These are phyloP conservation scores for Phlebiopsis gigantea DNA, from an alignment of 768 basidiomycete genomes.

Conservation along the genomic window DNA sequence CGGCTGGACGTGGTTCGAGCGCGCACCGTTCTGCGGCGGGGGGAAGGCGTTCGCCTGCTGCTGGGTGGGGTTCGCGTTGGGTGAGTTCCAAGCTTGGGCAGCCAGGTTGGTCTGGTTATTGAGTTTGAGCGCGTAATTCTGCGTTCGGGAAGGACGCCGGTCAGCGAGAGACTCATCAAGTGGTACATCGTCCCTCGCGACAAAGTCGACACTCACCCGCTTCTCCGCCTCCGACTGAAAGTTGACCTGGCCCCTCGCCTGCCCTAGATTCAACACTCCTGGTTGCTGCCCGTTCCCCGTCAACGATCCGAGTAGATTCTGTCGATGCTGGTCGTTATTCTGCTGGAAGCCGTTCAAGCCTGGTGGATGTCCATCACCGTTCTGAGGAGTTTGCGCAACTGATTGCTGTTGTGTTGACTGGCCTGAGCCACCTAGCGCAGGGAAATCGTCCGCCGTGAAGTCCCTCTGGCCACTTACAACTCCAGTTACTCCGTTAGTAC, in stretches of 20 bases:
- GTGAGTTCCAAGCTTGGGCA: constrained; percentile 57
- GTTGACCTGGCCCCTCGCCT: constrained; percentile 28
- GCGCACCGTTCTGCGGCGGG: constrained; percentile 43
- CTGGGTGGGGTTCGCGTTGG: constrained; percentile 41
- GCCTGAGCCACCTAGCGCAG: constrained; percentile 70
- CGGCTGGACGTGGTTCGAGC: constrained; percentile 25
- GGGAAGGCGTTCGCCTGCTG: constrained; percentile 18
- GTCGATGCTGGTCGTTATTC: constrained; percentile 44
- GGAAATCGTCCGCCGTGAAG: constrained; percentile 88
- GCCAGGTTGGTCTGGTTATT: constrained; percentile 28
- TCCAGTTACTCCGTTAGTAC: constrained; percentile 21
- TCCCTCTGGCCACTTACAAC: constrained; percentile 45
- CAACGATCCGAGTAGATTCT: constrained; percentile 51
- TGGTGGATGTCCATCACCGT: constrained; percentile 52
- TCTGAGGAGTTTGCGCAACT: constrained; percentile 27
- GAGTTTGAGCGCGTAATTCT: constrained; percentile 45
- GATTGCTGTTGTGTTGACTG: constrained; percentile 38
- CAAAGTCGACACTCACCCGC: constrained; percentile 40
- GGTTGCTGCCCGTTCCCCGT: constrained; percentile 44
- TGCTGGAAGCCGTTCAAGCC: constrained; percentile 67
- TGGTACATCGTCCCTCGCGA: not conserved
- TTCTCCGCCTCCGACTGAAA: constrained; percentile 67
- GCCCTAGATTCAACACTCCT: constrained; percentile 57
- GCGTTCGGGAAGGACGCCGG: constrained; percentile 2
- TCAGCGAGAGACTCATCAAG: constrained; percentile 1